phyloP scores from a whole-genome alignment of 2,329 filamentous ascomycete species.

The Sporothrix curviconia region DNA sequence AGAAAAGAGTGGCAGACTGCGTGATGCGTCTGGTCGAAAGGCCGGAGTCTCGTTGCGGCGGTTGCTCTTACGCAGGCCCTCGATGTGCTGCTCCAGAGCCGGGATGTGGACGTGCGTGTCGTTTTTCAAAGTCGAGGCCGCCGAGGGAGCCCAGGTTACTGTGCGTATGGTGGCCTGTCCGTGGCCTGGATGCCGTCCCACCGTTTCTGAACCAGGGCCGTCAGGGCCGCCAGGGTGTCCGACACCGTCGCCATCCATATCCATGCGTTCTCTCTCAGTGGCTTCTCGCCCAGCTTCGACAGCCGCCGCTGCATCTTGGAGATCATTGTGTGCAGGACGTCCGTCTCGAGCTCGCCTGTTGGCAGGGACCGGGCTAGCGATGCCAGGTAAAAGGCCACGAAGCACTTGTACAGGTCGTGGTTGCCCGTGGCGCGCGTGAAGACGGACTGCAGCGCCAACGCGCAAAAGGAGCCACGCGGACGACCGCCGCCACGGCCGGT shows the following conservation, averaged over 20 bases:
- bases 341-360: background rate
- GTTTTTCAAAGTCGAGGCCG: background rate
- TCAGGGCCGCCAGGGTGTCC: conserved; percentile 6
- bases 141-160: background rate
- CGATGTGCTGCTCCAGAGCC: background rate
- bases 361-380: conserved; percentile 25
- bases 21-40: background rate
- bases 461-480: conserved; percentile 17
- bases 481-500: conserved; percentile 17
- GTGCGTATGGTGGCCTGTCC: background rate
- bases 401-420: conserved; percentile 39
- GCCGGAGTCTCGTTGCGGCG: background rate
- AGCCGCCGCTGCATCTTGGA: conserved; percentile 39
- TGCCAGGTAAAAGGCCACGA: conserved; percentile 42
- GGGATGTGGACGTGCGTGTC: background rate
- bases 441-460: conserved; percentile 13
- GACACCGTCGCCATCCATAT: conserved; percentile 8
- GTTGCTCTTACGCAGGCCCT: background rate
- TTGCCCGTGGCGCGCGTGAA: background rate
- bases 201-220: background rate
- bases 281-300: conserved; percentile 30
- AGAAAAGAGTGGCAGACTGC: background rate
- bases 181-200: background rate
- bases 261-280: background rate
- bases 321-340: conserved; percentile 34